These are phyloP conservation scores for Erythrobasidium yunnanense DNA, from an alignment of 768 basidiomycete genomes.

Conservation along the genomic window DNA sequence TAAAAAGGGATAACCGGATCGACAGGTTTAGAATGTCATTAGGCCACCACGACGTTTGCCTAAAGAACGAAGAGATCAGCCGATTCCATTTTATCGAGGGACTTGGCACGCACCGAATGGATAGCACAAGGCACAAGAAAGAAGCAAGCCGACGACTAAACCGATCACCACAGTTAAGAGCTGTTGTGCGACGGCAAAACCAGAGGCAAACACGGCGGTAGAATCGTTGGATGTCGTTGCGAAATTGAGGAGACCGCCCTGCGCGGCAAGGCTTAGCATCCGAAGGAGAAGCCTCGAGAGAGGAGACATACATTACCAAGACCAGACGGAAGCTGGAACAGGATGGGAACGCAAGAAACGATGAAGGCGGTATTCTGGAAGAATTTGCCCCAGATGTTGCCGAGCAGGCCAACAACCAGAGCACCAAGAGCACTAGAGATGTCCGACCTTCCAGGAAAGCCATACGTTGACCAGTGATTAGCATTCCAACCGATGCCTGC, in stretches of 20 bases:
- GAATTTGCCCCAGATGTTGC: constrained; percentile 51
- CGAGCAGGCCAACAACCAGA: constrained; percentile 67
- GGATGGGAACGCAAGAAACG: constrained; percentile 20
- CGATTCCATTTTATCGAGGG: not conserved
- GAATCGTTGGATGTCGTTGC: constrained; percentile 16
- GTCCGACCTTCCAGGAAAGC: constrained; percentile 44
- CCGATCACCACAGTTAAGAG: constrained; percentile 25
- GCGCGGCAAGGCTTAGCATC: not conserved
- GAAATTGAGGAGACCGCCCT: constrained; percentile 13
- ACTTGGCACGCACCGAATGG: constrained; percentile 10
- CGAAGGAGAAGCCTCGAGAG: not conserved
- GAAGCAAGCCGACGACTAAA: constrained; percentile 22
- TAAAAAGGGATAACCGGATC: not conserved
- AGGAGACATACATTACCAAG: constrained; percentile 7
- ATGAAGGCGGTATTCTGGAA: constrained; percentile 31
- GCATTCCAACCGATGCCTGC: constrained; percentile 64
- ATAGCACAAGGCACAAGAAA: constrained; percentile 9
- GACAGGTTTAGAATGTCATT: constrained; percentile 20
- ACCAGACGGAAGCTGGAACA: constrained; percentile 31
- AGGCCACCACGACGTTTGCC: constrained; percentile 23
- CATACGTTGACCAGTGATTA: constrained; percentile 56
- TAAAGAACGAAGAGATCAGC: not conserved
- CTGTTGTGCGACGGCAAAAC: constrained; percentile 22
- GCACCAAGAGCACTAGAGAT: constrained; percentile 69
- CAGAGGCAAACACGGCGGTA: constrained; percentile 14